A percentile compares a stretch with the other conserved stretches of the same genome.
Evolutionary conservation across 441 rosid species (phyloP).

Genomic region (Omphalea diandra): DNA sequence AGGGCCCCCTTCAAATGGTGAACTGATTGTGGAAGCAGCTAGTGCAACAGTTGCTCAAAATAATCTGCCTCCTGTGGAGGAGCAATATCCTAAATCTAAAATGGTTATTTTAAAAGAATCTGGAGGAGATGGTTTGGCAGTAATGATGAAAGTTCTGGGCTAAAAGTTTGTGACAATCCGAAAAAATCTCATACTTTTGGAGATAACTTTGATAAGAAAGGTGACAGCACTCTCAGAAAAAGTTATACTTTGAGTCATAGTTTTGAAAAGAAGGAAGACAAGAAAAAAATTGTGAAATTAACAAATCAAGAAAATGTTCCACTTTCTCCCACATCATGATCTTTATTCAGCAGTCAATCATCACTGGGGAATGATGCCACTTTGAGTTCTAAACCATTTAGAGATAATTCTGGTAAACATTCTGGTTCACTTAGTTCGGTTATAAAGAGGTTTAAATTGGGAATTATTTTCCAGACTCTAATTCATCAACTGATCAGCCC

Average conservation of each 20-base stretch:
- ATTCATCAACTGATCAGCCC: conserved; percentile 30
- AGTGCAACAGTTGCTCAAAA: conserved; percentile 13
- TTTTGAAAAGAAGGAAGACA: conserved; percentile 20
- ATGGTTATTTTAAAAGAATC: conserved; percentile 32
- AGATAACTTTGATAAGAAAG: conserved; percentile 25
- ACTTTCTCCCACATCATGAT: conserved; percentile 15
- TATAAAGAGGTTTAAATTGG: conserved; percentile 37
- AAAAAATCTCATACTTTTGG: conserved; percentile 17
- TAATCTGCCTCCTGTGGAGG: conserved; percentile 11
- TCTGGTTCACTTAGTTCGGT: conserved; percentile 35
- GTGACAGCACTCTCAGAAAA: conserved; percentile 18
- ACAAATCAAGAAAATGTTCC: conserved; percentile 17
- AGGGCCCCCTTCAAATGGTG: conserved; percentile 19
- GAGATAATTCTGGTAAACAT: conserved; percentile 22
- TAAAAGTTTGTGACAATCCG: conserved; percentile 14
- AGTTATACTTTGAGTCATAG: conserved; percentile 14
- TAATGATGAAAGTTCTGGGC: conserved; percentile 21
- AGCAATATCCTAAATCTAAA: conserved; percentile 31
- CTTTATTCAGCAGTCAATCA: conserved; percentile 25
- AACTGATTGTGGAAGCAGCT: conserved; percentile 7
- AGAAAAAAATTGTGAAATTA: conserved; percentile 25
- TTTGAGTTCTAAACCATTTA: conserved; percentile 17
- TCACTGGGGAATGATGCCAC: conserved; percentile 24
- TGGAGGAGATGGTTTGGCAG: conserved; percentile 46
- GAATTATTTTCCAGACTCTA: conserved; percentile 28